Evolutionary conservation across 176 grass and related monocot species (phyloP).

Genomic region (Carex littledalei): DNA sequence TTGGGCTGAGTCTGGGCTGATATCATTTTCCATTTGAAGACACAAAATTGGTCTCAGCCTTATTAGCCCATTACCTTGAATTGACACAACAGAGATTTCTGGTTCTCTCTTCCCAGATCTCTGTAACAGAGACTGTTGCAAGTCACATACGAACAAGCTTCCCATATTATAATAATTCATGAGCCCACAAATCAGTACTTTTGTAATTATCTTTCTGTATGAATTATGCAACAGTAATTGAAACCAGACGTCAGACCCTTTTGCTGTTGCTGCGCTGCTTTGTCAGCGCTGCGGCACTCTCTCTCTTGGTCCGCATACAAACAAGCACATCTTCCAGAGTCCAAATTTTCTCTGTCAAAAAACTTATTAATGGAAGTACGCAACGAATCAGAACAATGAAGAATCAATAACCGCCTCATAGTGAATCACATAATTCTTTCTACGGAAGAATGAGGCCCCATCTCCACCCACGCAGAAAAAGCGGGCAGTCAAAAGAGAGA

Average conservation of each 20-base stretch:
- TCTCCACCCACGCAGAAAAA: slow-evolving; percentile 23
- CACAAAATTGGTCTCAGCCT: background rate
- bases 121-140: background rate
- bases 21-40: background rate
- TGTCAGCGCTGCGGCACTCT: background rate
- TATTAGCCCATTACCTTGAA: background rate
- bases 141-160: background rate
- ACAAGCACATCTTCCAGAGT: background rate
- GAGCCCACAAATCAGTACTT: background rate
- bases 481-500: slow-evolving; percentile 6
- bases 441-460: background rate
- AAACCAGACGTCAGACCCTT: background rate
- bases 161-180: background rate
- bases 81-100: background rate
- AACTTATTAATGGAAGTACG: background rate
- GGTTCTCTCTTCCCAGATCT: background rate
- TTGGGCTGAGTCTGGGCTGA: background rate
- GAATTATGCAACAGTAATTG: background rate
- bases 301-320: background rate
- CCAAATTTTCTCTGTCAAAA: too few relatives aligned
- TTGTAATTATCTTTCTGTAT: background rate
- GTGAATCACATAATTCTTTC: background rate
- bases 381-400: background rate
- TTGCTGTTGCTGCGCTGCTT: background rate
- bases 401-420: background rate